Evolutionary conservation across 192 early-diverging fungal genomes (phyloP).

Genomic region (Backusella macrospora): DNA sequence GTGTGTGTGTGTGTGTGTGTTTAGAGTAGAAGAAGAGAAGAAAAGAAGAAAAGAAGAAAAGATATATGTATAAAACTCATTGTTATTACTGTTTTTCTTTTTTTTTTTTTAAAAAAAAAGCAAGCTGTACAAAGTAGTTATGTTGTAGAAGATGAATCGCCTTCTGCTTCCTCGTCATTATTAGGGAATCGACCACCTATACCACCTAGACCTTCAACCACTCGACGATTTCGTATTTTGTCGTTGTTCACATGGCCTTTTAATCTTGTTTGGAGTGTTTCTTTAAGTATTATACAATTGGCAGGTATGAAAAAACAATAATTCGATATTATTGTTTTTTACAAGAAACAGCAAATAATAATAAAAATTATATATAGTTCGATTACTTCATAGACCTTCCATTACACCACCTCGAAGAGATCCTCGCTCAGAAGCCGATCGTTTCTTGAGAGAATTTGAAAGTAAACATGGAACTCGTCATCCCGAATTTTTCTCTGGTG

Average conservation of each 20-base stretch:
- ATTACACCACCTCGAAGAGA: constrained; percentile 45
- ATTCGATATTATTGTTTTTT: background rate
- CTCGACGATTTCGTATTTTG: constrained; percentile 38
- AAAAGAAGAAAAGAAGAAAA: background rate
- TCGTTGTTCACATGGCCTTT: constrained; percentile 52
- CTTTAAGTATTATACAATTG: constrained; percentile 49
- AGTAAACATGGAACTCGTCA: constrained; percentile 66
- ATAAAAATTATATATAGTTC: background rate
- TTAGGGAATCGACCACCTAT: constrained; percentile 4
- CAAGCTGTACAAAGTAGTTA: constrained; percentile 27
- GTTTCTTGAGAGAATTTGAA: constrained; percentile 75
- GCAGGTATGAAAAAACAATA: constrained; percentile 38
- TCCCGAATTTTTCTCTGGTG: constrained; percentile 75
- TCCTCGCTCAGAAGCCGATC: constrained; percentile 61
- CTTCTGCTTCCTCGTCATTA: background rate
- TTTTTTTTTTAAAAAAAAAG: constrained; percentile 7
- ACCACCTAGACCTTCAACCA: background rate
- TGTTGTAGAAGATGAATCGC: constrained; percentile 17
- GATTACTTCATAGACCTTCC: constrained; percentile 14
- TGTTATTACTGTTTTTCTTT: too few species aligned
- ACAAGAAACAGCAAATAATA: too few species aligned
- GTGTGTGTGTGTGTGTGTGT: background rate
- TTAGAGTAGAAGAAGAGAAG: background rate
- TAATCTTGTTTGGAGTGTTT: constrained; percentile 49
- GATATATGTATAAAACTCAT: background rate